Base-by-base conservation (phyloP, 148 eudicot genomes). In the Camellia granthamiana region DNA sequence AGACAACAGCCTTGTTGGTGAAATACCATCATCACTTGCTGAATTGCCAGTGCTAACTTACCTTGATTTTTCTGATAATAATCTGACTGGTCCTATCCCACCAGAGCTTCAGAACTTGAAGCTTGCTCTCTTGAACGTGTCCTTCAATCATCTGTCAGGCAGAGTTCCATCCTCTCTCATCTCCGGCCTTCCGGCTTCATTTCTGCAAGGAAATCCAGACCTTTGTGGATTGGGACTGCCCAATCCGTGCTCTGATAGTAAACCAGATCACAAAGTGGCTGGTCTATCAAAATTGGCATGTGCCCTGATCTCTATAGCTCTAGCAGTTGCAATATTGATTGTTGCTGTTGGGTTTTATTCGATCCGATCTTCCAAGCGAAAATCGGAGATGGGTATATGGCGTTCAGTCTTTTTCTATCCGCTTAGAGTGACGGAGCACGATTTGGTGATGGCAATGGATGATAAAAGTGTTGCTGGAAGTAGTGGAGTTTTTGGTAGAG, bases 151-250 rank as follows among this genome's bases (percentile, higher is more conserved):
- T 23, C 88, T 92, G 19, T 91, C 93, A 0, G 98, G 98, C 21
- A 82, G 78, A 19, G 98, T 92, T 55, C 98, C 98, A 5, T 78
- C 56, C 23, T 60, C 88, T 18, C 69, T 94, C 16, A 73, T 92
- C 68, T 88, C 93, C 18, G 97, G 91, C 61, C 97, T 91, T 72
- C 98, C 98, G 2, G 98, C 98, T 75, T 94, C 97, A 23, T 94
- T 85, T 83, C 83, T 91, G 79, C 88, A 92, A 85, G 98, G 97
- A 79, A 94, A 92, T 65, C 89, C 92, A 8, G 88, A 68, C 66
- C 86, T 94, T 12, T 92, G 98, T 79, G 98, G 97, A 63, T 87
- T 88, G 0, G 94, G 97, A 60, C 83, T 94, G 77, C 86, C 93
- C 51, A 82, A 88, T 59, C 67, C 91, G 15, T 94, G 98, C 81